Evolutionary conservation across 768 basidiomycete species (phyloP).

Genomic region (Scleroderma citrinum): DNA sequence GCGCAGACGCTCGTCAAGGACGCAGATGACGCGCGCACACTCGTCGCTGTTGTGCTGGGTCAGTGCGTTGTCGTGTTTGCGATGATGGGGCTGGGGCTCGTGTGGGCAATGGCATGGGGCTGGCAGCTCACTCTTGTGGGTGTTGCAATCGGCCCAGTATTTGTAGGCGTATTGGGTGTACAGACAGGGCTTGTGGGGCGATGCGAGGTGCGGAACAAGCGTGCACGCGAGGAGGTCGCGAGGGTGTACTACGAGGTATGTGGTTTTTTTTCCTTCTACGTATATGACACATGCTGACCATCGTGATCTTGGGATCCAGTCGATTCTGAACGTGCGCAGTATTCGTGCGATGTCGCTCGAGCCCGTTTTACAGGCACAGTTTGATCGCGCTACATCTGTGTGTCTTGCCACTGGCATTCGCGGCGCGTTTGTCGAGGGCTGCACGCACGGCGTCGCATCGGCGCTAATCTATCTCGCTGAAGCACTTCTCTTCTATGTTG

Average conservation of each 20-base stretch:
- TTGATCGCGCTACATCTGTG: constrained; percentile 52
- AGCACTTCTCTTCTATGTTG: constrained; percentile 87
- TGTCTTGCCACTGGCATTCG: constrained; percentile 65
- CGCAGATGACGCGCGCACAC: constrained; percentile 76
- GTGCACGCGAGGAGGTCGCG: constrained; percentile 79
- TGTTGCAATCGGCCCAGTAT: constrained; percentile 80
- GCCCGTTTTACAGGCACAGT: constrained; percentile 59
- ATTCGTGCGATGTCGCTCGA: constrained; percentile 88
- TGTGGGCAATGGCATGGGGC: constrained; percentile 83
- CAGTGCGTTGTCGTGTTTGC: constrained; percentile 67
- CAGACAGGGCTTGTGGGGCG: constrained; percentile 68
- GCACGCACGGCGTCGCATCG: constrained; percentile 73
- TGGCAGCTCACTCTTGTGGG: constrained; percentile 95
- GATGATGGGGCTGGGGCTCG: constrained; percentile 79
- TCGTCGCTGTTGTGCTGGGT: constrained; percentile 67
- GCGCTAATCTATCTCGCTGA: constrained; percentile 86
- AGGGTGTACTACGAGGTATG: constrained; percentile 80
- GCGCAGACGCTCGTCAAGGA: constrained; percentile 82
- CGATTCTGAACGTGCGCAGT: constrained; percentile 76
- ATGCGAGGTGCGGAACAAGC: constrained; percentile 77
- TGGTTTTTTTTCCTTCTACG: constrained; percentile 10
- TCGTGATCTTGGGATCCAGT: constrained; percentile 43
- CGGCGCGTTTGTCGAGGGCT: constrained; percentile 85
- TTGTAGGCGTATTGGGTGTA: constrained; percentile 64
- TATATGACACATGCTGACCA: constrained; percentile 1